Conservation (phyloP, 306 rosid species). For the Senna siamea region DNA sequence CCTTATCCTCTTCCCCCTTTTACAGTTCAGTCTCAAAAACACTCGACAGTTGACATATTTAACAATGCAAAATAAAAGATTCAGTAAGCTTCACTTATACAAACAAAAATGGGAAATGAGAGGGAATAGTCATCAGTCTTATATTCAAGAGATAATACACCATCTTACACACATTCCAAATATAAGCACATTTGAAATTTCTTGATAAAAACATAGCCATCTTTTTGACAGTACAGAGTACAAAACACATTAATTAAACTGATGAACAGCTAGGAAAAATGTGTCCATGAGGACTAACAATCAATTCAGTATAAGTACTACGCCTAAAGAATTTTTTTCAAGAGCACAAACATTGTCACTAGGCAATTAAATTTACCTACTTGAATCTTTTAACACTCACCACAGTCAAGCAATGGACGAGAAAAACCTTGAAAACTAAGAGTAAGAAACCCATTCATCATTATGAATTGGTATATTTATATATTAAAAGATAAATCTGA, state of each 20-base stretch:
- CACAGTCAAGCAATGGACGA: slow-evolving; percentile 19
- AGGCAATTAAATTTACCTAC: slow-evolving; percentile 1
- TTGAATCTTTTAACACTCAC: background rate
- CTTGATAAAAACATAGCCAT: background rate
- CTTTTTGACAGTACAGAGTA: background rate
- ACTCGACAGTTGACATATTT: no score
- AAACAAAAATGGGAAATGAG: background rate
- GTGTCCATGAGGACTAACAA: background rate
- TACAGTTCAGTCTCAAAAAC: background rate
- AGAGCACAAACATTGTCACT: background rate
- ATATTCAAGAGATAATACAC: background rate
- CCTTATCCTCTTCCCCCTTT: background rate
- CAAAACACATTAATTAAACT: slow-evolving; percentile 11
- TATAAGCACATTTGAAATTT: background rate
- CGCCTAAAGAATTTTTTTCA: background rate
- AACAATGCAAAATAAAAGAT: background rate
- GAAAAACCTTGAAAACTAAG: slow-evolving; percentile 18
- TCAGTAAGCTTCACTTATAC: background rate
- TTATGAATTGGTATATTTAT: background rate
- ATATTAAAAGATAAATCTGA: background rate
- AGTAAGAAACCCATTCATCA: slow-evolving; percentile 8
- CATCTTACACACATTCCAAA: background rate
- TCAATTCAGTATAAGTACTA: background rate
- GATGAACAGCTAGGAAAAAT: background rate
- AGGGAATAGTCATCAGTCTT: background rate